Evolutionary conservation across 179 eudicot genomes (phyloP), one percentile per base, ranked within the genome.

Genomic region (Amaranthus tricolor): DNA sequence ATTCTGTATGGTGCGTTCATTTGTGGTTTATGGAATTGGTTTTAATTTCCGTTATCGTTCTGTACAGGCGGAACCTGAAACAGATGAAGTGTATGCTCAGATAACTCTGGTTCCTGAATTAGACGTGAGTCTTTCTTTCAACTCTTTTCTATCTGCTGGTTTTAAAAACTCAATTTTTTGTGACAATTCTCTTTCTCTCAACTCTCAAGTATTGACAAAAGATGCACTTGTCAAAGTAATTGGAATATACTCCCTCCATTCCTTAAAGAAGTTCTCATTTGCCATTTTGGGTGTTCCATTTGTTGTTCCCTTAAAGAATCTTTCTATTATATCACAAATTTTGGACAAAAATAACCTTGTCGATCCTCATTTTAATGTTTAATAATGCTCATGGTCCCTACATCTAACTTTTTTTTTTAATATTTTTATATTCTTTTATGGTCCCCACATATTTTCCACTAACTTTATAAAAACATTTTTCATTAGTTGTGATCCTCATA

Each of bases 11-110:
- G 71, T n/a, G 55, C 21, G 70, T 72, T 19, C 43, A 45, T 66
- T 73, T 75, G 45, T 71, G 44, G n/a, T 17, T 70, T 48, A 68
- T 60, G 12, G 47, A 55, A 66, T 65, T 51, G 45, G 52, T 50
- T 40, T 64, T 19, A 70, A 52, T 19, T 74, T 74, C 10, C 53
- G 71, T 66, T 72, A 60, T 67, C 50, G 49, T 80, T 67, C 68
- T 71, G 21, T 85, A 62, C 77, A 94, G 98, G 97, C 97, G 78
- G 98, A 94, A 78, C 85, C 86, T 70, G 98, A 92, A 16, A 88
- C 98, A 62, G 97, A 92, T 84, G 97, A 94, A 82, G 97, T 92
- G 57, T 94, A 92, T 77, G 97, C 97, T 7, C 97, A 92, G 76
- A 83, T 94, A 73, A 90, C 90, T 51, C 86, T 94, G 80, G 71